Evolutionary conservation across 768 basidiomycete species (phyloP), one percentile per base, ranked within the genome.

Genomic region (Clitopilus passeckerianus): DNA sequence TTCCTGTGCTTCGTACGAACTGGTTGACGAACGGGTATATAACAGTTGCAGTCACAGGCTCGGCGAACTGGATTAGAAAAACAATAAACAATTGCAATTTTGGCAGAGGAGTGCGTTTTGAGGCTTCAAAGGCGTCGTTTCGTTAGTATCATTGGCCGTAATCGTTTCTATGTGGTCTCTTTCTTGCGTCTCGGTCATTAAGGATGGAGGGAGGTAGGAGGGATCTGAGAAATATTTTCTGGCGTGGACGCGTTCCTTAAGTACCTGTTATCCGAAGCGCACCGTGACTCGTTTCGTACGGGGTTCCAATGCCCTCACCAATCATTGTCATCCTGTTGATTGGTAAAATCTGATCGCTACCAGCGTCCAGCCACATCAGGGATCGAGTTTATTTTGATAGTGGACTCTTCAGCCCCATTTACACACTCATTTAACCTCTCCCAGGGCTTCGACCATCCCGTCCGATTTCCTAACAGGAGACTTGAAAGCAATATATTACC

Each of bases 11-110:
- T 54, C 74, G 70, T 43, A 81, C 72, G 30, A 78, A 71, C 54
- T 80, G 73, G 56, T 73, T 75, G 53, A 78, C 70, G 63, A 80
- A 80, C 3, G 78, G 79, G 57, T 80, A 81, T 44, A 80, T 75
- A 18, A 79, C 72, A 18, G 68, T 67, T 15, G 66, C 62, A 1
- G 66, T 66, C 5, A 73, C 61, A 5, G 71, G 70, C 54, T 72
- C 72, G 12, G 71, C 66, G n/a, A 72, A 57, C 56, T 74, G 72
- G 8, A 77, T 64, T 9, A 74, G 58, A 5, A 74, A 59, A 4
- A 77, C 62, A 34, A 78, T 70, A 2, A 63, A 67, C 10, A 76
- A 67, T 53, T 77, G 77, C 14, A 75, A 34, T 33, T 68, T 74
- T 2, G 77, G 76, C 1, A 76, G 61, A 5, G 75, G 75, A 23